Evolutionary conservation across 1,139 yeast species (phyloP), one percentile per base, ranked within the genome.

Genomic region (Candida sanyaensis): DNA sequence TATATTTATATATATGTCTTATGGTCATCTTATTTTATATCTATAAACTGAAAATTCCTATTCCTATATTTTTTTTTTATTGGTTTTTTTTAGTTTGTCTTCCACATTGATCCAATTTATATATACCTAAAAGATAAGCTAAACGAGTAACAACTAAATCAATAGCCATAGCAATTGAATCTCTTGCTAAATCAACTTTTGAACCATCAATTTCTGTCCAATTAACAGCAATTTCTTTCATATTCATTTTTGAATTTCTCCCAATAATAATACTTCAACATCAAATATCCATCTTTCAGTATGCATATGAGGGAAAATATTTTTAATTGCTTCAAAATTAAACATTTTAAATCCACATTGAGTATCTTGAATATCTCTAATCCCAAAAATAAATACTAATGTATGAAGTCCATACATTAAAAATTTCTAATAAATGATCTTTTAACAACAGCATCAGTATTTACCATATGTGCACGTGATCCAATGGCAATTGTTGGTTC

Each of bases 161-260:
- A 46, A 89, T 80, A n/a, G 98, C 99, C 99, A 93, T 93, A 50
- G 80, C 84, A 50, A 93, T 82, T 48, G 96, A 86, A 66, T 93
- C 99, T 57, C 87, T 79, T 5, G 97, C 97, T 53, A 93, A 76
- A 61, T 87, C 97, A 64, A 93, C 87, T 68, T 93, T 93, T 41
- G 96, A 88, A 0, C 99, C 99, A 58, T 81, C 96, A 44, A 93
- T 93, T 68, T 93, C 99, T 65, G 91, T 97, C 99, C 99, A 93
- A 54, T 88, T 88, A 38, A 93, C 90, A 11, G 97, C 85, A 29
- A 91, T 81, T 68, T 93, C 99, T 44, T 69, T 69, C 47, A 92
- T 77, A 6, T 79, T 75, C 42, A 92, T 84, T 1, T 59, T 63
- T 89, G 91, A 52, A 88, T 74, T 55, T 82, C 80, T 2, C 93